phyloP scores from a whole-genome alignment of 495 filamentous ascomycete species.

The Penicillium chermesinum region DNA sequence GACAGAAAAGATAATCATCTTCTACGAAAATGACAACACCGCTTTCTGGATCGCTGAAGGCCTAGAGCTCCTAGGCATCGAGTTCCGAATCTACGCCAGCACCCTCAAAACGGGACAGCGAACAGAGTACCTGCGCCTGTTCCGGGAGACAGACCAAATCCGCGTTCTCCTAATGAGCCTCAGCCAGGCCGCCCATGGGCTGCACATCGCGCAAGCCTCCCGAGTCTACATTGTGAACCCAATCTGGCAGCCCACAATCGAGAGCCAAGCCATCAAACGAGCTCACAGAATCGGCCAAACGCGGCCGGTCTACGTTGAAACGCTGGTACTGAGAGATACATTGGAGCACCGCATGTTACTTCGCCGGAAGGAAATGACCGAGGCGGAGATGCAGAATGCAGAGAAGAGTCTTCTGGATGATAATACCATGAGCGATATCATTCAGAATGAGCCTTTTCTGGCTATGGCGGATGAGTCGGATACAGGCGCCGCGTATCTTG shows the following conservation, averaged over 20 bases:
- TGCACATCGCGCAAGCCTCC: slow-evolving; percentile 76
- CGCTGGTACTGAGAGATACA: slow-evolving; percentile 72
- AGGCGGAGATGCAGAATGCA: slow-evolving; percentile 63
- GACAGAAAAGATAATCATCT: slow-evolving; percentile 82
- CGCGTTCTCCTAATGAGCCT: slow-evolving; percentile 89
- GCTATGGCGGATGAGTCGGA: slow-evolving; percentile 44
- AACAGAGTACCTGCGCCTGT: slow-evolving; percentile 68
- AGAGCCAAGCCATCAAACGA: slow-evolving; percentile 89
- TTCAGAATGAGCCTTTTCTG: slow-evolving; percentile 65
- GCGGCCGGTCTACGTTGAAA: slow-evolving; percentile 78
- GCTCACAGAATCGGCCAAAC: slow-evolving; percentile 85
- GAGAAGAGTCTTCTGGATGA: slow-evolving; percentile 71
- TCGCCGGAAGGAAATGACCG: slow-evolving; percentile 70
- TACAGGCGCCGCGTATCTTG: slow-evolving; percentile 21
- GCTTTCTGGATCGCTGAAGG: slow-evolving; percentile 79
- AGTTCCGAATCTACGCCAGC: slow-evolving; percentile 79
- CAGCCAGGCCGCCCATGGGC: slow-evolving; percentile 76
- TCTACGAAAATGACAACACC: slow-evolving; percentile 83
- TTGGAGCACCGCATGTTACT: slow-evolving; percentile 81
- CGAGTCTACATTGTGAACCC: slow-evolving; percentile 91
- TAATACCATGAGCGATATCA: slow-evolving; percentile 68
- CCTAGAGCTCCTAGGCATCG: slow-evolving; percentile 70
- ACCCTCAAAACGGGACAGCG: slow-evolving; percentile 55
- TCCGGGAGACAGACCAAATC: slow-evolving; percentile 58
- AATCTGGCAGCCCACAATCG: slow-evolving; percentile 76